Conservation (phyloP, 257 asterid species). For the Salvia miltiorrhiza region DNA sequence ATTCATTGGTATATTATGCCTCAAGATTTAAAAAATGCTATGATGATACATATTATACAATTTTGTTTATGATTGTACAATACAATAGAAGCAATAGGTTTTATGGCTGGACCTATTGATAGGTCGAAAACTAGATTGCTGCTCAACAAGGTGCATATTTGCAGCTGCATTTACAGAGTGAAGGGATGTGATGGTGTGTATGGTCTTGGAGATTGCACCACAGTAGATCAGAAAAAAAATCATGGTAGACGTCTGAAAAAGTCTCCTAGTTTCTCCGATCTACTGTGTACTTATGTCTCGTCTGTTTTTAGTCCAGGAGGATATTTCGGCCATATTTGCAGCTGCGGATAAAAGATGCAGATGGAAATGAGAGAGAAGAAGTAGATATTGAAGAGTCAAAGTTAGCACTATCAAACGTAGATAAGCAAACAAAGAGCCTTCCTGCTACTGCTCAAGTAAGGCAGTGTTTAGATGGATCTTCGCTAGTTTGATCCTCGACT, state of each 20-base stretch:
- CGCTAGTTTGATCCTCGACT: not conserved
- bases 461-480: no score
- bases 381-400: conserved; percentile 78
- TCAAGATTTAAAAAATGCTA: no score
- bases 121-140: no score
- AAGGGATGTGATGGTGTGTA: conserved; percentile 77
- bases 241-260: no score
- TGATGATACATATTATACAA: no score
- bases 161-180: conserved; percentile 47
- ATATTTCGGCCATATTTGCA: conserved; percentile 66
- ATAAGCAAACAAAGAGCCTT: conserved; percentile 79
- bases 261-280: not conserved
- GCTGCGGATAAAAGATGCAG: conserved; percentile 74
- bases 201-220: conserved; percentile 95
- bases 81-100: no score
- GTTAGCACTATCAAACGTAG: conserved; percentile 63
- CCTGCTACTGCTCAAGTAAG: conserved; percentile 99
- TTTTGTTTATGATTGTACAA: no score
- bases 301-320: conserved; percentile 77
- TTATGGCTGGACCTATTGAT: no score
- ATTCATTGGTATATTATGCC: no score
- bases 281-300: no score
- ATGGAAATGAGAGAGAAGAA: conserved; percentile 56
- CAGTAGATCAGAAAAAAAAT: conserved; percentile 75
- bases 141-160: no score